phyloP scores from a whole-genome alignment of 331 rosid genomes.

The Dryas integrifolia region DNA sequence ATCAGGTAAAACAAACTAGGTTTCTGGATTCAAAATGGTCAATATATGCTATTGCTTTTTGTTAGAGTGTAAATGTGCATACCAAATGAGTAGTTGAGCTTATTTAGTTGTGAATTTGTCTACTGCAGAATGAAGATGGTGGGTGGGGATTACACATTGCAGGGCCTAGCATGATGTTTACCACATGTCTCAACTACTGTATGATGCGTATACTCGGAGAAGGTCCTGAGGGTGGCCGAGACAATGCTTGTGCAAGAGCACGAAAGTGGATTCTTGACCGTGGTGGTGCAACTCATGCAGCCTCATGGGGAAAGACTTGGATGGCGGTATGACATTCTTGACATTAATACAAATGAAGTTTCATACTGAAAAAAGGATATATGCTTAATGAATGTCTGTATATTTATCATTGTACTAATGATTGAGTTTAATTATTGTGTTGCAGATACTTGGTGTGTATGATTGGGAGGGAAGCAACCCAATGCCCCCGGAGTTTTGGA shows the following conservation, averaged over 20 bases:
- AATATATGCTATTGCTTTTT: too few relatives aligned
- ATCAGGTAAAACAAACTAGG: neutral
- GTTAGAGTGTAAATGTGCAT: neutral
- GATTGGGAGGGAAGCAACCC: slow-evolving; percentile 52
- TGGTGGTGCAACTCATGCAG: slow-evolving; percentile 54
- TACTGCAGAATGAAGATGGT: slow-evolving; percentile 58
- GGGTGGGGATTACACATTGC: slow-evolving; percentile 69
- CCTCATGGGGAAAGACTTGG: slow-evolving; percentile 87
- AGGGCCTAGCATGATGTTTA: slow-evolving; percentile 62
- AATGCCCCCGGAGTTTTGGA: slow-evolving; percentile 51
- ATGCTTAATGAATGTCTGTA: neutral
- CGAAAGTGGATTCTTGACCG: slow-evolving; percentile 75
- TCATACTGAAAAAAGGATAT: neutral
- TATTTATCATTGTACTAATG: neutral
- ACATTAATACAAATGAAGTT: neutral
- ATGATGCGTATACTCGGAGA: slow-evolving; percentile 60
- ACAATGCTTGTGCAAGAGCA: slow-evolving; percentile 56
- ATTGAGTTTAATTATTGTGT: neutral
- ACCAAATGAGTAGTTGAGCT: neutral
- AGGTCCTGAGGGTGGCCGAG: slow-evolving; percentile 48
- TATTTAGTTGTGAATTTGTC: neutral
- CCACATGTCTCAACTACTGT: slow-evolving; percentile 55
- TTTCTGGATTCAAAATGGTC: neutral
- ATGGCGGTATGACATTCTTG: slow-evolving; percentile 48
- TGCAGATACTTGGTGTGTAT: slow-evolving; percentile 61